Conservation (phyloP, 768 basidiomycete species). For the Russula sp. region DNA sequence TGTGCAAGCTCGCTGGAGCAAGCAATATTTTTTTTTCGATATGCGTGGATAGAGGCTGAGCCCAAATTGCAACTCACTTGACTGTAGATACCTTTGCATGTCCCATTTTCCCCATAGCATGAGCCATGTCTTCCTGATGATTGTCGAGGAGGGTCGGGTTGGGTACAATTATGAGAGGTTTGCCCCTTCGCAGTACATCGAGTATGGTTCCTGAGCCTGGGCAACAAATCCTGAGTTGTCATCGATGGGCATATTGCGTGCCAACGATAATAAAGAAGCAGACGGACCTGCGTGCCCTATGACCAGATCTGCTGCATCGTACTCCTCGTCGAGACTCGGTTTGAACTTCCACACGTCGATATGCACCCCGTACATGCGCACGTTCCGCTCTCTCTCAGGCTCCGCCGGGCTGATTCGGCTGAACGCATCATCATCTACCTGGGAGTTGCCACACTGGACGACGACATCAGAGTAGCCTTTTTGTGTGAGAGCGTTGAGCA, state of each 20-base stretch:
- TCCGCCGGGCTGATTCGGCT: no score
- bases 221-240: no score
- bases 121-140: conserved; percentile 88
- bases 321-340: conserved; percentile 63
- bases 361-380: conserved; percentile 43
- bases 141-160: conserved; percentile 88
- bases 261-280: conserved; percentile 29
- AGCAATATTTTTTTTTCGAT: neutral
- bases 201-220: conserved; percentile 93
- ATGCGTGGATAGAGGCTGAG: neutral
- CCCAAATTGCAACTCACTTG: conserved; percentile 47
- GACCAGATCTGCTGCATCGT: conserved; percentile 67
- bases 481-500: conserved; percentile 51
- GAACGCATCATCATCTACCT: conserved; percentile 41
- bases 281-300: conserved; percentile 97
- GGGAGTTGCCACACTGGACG: conserved; percentile 77
- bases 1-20: conserved; percentile 50
- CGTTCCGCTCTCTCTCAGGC: conserved; percentile 24
- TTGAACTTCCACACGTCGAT: conserved; percentile 75
- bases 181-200: conserved; percentile 72
- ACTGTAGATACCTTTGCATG: conserved; percentile 58
- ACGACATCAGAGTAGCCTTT: conserved; percentile 60
- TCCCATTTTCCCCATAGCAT: conserved; percentile 54
- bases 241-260: neutral
- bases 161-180: conserved; percentile 82